These are phyloP conservation scores for Pseudogymnoascus sp. DNA, from an alignment of 2,329 filamentous ascomycete genomes.

Conservation along the genomic window DNA sequence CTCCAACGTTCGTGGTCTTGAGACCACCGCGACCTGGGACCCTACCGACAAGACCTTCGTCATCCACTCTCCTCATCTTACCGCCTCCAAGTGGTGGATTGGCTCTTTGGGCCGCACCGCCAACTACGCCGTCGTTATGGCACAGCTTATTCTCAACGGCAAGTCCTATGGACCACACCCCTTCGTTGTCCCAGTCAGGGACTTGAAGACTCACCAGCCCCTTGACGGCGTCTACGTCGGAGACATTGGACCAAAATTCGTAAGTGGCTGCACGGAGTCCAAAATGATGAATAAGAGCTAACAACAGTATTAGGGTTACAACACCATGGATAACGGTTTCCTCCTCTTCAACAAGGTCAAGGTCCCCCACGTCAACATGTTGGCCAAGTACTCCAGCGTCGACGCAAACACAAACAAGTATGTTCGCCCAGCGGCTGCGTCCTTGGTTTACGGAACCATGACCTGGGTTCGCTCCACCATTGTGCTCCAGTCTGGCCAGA, in stretches of 20 bases:
- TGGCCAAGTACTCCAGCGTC: slow-evolving; percentile 62
- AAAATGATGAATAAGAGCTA: neutral
- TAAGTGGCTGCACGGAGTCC: neutral
- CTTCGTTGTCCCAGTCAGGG: slow-evolving; percentile 68
- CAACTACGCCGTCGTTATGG: slow-evolving; percentile 72
- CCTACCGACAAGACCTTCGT: slow-evolving; percentile 65
- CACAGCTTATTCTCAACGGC: slow-evolving; percentile 62
- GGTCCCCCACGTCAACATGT: slow-evolving; percentile 66
- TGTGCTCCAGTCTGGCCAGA: slow-evolving; percentile 63
- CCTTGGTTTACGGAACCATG: slow-evolving; percentile 66
- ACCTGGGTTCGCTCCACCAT: slow-evolving; percentile 69
- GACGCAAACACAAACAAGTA: slow-evolving; percentile 64
- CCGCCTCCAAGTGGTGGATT: slow-evolving; percentile 80
- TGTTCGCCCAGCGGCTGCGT: slow-evolving; percentile 55
- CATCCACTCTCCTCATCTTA: slow-evolving; percentile 65
- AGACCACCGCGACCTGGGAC: slow-evolving; percentile 53
- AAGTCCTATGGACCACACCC: slow-evolving; percentile 68
- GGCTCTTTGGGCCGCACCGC: slow-evolving; percentile 68
- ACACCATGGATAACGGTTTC: slow-evolving; percentile 78
- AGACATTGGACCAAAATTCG: slow-evolving; percentile 74
- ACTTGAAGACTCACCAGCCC: slow-evolving; percentile 61
- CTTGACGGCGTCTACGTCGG: slow-evolving; percentile 65
- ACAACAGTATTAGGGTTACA: slow-evolving; percentile 42
- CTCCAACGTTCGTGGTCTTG: slow-evolving; percentile 60
- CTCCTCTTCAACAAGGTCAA: slow-evolving; percentile 70